Evolutionary conservation across 2,329 filamentous ascomycete genomes (phyloP).

Genomic region (Daldinia sp.): DNA sequence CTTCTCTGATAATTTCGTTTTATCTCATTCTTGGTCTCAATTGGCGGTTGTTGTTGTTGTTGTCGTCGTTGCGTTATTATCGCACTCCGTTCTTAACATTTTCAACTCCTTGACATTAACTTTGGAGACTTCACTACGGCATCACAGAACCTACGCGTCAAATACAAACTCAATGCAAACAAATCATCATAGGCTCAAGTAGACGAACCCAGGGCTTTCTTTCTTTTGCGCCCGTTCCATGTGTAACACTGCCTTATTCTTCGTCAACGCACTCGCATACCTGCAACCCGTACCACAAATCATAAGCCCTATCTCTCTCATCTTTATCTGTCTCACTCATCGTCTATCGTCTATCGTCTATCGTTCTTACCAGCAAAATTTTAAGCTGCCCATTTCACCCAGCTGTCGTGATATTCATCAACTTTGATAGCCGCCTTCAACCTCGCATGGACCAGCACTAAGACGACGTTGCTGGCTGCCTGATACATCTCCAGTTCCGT

Average conservation of each 20-base stretch:
- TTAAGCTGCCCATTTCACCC: not conserved
- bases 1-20: slow-evolving; percentile 1
- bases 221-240: not conserved
- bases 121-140: not conserved
- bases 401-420: slow-evolving; percentile 14
- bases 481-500: not conserved
- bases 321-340: not conserved
- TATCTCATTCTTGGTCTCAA: not conserved
- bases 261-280: not conserved
- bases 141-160: slow-evolving; percentile 4
- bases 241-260: slow-evolving; percentile 1
- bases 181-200: not conserved
- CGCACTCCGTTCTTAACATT: not conserved
- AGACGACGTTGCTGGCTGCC: not conserved
- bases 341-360: slow-evolving; percentile 1
- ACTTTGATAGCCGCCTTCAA: slow-evolving; percentile 14
- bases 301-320: not conserved
- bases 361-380: not conserved
- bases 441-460: slow-evolving; percentile 11
- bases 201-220: not conserved
- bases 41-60: not conserved
- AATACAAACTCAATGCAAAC: not conserved
- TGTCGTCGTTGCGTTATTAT: not conserved
- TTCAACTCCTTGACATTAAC: not conserved
- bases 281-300: not conserved